Percentiles rank a stretch among this genome's conserved stretches.
phyloP scores from a whole-genome alignment of 1,139 yeast species.

The Zygosaccharomyces pseudobailii region DNA sequence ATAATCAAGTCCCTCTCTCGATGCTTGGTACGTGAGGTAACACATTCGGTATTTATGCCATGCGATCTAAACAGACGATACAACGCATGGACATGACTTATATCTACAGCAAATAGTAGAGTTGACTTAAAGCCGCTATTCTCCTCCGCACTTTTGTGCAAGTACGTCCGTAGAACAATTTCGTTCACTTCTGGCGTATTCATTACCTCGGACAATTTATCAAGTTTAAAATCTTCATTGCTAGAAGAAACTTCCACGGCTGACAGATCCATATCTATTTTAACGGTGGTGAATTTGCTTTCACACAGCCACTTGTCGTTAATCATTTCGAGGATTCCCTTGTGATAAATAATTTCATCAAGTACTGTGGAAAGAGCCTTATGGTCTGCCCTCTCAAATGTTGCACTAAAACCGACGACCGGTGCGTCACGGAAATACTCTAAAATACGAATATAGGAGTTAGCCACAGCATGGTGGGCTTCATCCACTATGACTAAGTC shows the following conservation, averaged over 20 bases:
- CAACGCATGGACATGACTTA: slow-evolving; percentile 58
- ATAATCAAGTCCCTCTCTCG: slow-evolving; percentile 50
- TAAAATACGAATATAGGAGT: slow-evolving; percentile 56
- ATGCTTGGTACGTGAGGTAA: slow-evolving; percentile 61
- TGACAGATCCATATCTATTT: slow-evolving; percentile 35
- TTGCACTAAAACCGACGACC: slow-evolving; percentile 85
- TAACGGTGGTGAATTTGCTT: slow-evolving; percentile 59
- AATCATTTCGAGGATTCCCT: slow-evolving; percentile 65
- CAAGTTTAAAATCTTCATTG: slow-evolving; percentile 48
- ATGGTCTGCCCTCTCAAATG: slow-evolving; percentile 66
- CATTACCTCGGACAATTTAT: slow-evolving; percentile 50
- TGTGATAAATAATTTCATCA: slow-evolving; percentile 72
- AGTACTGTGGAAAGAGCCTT: slow-evolving; percentile 54
- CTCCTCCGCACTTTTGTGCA: slow-evolving; percentile 26
- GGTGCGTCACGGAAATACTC: slow-evolving; percentile 57
- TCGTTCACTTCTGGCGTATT: slow-evolving; percentile 52
- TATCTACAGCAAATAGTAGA: slow-evolving; percentile 71
- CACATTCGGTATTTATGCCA: slow-evolving; percentile 70
- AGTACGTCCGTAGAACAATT: slow-evolving; percentile 56
- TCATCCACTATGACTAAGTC: slow-evolving; percentile 82
- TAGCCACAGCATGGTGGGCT: slow-evolving; percentile 88
- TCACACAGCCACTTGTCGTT: slow-evolving; percentile 65
- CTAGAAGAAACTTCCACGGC: slow-evolving; percentile 36
- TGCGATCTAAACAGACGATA: slow-evolving; percentile 49
- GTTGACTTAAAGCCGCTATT: slow-evolving; percentile 50